Conservation (phyloP, 208 protist genomes). For the Angomonas ambiguus region DNA sequence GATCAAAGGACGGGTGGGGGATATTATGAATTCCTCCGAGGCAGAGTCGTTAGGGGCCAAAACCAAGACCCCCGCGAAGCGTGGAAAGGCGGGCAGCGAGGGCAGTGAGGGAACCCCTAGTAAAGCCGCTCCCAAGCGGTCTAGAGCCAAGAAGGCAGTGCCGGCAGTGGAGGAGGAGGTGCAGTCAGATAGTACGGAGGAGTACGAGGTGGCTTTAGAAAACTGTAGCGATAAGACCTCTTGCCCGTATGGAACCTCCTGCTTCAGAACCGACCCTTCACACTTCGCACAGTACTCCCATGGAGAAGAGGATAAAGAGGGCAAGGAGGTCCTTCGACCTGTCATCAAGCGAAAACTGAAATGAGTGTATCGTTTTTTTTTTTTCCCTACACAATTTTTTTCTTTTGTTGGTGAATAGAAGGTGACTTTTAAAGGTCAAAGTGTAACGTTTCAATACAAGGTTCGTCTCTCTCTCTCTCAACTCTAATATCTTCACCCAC, state of each 20-base stretch:
- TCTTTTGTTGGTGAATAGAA: neutral
- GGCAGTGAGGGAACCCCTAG: neutral
- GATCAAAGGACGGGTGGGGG: constrained; percentile 60
- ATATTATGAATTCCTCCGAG: constrained; percentile 51
- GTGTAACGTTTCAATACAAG: no score
- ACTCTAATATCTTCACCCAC: constrained; percentile 1
- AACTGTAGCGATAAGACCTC: constrained; percentile 26
- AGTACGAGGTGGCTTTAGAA: constrained; percentile 63
- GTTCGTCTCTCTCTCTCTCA: no score
- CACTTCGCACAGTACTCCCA: constrained; percentile 69
- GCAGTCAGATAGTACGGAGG: constrained; percentile 62
- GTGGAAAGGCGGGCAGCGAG: constrained; percentile 5
- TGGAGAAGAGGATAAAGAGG: neutral
- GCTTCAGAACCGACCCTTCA: constrained; percentile 58
- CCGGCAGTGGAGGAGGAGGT: constrained; percentile 9
- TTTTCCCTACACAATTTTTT: neutral
- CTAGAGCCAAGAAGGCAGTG: constrained; percentile 11
- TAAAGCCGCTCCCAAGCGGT: constrained; percentile 9
- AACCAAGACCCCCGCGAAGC: constrained; percentile 8
- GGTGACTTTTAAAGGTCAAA: neutral
- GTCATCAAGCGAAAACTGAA: constrained; percentile 1
- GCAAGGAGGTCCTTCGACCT: neutral
- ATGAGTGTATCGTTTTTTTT: neutral
- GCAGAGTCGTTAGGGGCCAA: constrained; percentile 10
- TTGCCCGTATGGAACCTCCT: constrained; percentile 63